These are phyloP conservation scores for Elsinoe fawcettii DNA, from an alignment of 2,329 filamentous ascomycete species.

Conservation along the genomic window DNA sequence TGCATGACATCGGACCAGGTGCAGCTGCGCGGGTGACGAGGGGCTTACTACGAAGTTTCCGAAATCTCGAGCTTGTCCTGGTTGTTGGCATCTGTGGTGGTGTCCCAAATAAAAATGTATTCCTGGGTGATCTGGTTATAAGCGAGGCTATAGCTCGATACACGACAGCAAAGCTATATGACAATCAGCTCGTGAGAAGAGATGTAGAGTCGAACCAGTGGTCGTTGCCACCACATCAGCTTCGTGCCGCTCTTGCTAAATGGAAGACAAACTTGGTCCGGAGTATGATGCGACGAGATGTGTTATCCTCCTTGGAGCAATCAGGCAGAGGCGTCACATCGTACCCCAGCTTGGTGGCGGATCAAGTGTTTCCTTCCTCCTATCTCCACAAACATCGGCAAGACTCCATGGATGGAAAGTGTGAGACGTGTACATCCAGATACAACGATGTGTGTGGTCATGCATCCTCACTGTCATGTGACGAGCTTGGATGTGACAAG, in stretches of 20 bases:
- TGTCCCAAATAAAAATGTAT: neutral
- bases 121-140: neutral
- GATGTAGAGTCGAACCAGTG: neutral
- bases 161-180: neutral
- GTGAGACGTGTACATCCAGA: neutral
- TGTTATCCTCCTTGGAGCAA: neutral
- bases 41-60: neutral
- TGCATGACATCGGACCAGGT: neutral
- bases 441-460: neutral
- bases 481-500: neutral
- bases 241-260: neutral
- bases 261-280: neutral
- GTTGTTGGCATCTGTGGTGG: neutral
- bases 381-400: neutral
- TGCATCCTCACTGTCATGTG: neutral
- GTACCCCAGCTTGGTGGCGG: neutral
- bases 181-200: neutral
- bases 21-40: neutral
- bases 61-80: neutral
- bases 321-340: neutral
- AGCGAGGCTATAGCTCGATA: neutral
- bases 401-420: neutral
- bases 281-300: neutral
- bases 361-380: neutral
- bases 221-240: neutral